Base-by-base conservation (phyloP, 2,329 filamentous ascomycete species). In the Camillea tinctor region DNA sequence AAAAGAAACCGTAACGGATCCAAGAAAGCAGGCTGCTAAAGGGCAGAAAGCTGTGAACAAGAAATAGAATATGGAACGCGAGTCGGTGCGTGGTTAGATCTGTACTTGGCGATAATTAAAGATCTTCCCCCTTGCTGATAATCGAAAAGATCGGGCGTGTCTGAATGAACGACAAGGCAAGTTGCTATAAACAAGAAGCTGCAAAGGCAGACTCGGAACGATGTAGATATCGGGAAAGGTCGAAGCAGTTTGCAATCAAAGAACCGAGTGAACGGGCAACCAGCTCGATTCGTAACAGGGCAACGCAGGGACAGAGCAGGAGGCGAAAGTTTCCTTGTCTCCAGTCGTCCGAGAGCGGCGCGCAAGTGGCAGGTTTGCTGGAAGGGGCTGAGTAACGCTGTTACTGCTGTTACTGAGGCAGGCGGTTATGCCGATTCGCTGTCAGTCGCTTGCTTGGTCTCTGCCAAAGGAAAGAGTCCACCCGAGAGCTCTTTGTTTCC, bases 1-100 rank as follows among this genome's bases (percentile, higher is more conserved):
- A 65, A 69, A n/a, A 66, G 62, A 64, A 57, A 66, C 58, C 70
- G 64, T 63, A 66, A 64, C 62, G 59, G 69, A 69, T 67, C 69
- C 67, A 67, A 69, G 65, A 72, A 71, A 64, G 58, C 63, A 64
- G 64, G 61, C 59, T 68, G 63, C 62, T 66, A 59, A n/a, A 56
- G 50, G 61, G 58, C 66, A 60, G 60, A 67, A 73, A 72, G 62
- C 54, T 68, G 70, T 67, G 58, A 60, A 70, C 69, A 71, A 72
- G 68, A 72, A 73, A 69, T 65, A 67, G 64, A 72, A 66, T 63
- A 67, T 58, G 64, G 49, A 30, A 64, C 62, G 64, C 59, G 59
- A 61, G 59, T 64, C 61, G 64, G 60, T 64, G 58, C 57, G 59
- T 58, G 61, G 60, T 55, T 44, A 63, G 56, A 57, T 57, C 56